These are phyloP conservation scores for Ascochyta clinopodiicola DNA, from an alignment of 2,329 filamentous ascomycete species.

Conservation along the genomic window DNA sequence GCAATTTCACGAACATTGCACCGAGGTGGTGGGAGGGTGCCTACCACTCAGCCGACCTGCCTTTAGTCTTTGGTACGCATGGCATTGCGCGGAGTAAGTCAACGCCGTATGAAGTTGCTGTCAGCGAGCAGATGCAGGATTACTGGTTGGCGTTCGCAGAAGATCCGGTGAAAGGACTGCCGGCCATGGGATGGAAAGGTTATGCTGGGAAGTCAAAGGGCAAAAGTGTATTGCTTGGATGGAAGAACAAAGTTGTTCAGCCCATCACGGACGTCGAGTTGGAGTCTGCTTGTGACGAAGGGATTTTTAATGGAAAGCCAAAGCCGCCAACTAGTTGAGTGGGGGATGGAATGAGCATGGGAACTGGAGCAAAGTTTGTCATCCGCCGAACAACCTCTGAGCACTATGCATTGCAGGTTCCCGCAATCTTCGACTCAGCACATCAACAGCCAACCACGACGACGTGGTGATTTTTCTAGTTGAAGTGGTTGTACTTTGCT, in stretches of 20 bases:
- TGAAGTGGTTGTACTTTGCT: too few relatives aligned
- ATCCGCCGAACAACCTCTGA: too few relatives aligned
- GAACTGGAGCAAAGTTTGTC: too few relatives aligned
- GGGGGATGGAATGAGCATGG: too few relatives aligned
- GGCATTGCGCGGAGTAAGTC: slow-evolving; percentile 29
- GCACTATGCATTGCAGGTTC: too few relatives aligned
- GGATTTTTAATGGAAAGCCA: slow-evolving; percentile 7
- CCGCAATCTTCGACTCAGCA: too few relatives aligned
- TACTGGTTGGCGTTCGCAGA: too few relatives aligned
- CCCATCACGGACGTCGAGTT: slow-evolving; percentile 23
- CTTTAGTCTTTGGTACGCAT: slow-evolving; percentile 45
- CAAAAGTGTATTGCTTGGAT: slow-evolving; percentile 29
- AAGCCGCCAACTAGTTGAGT: not conserved
- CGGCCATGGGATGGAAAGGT: too few relatives aligned
- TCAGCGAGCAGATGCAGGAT: too few relatives aligned
- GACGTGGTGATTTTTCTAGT: too few relatives aligned
- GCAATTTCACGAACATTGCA: slow-evolving; percentile 44
- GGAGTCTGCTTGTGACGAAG: slow-evolving; percentile 26
- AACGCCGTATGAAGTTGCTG: slow-evolving; percentile 2
- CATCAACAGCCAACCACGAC: too few relatives aligned
- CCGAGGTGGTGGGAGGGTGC: slow-evolving; percentile 44
- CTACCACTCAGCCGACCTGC: slow-evolving; percentile 45
- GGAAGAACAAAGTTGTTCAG: slow-evolving; percentile 19
- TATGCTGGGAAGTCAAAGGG: slow-evolving; percentile 21
- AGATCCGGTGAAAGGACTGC: too few relatives aligned